Base-by-base conservation (phyloP, 345 rosid genomes). In the Arabidopsis thaliana region DNA sequence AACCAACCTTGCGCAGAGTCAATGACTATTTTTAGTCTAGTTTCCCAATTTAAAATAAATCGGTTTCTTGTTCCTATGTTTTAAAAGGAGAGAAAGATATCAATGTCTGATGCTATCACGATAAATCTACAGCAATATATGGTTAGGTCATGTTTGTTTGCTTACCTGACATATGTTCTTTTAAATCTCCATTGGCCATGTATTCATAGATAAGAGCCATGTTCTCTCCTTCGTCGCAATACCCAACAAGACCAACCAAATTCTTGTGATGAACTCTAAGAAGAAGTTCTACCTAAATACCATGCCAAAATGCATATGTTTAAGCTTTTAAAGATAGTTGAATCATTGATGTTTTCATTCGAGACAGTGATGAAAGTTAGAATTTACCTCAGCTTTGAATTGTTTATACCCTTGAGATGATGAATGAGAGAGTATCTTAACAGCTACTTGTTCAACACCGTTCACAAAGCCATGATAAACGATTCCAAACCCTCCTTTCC, bases 401-500 rank as follows among this genome's bases (percentile, higher is more conserved):
- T 82, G 59, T 10, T 74, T 79, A 30, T 49, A 75, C 8, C 86
- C 86, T 67, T 80, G 84, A 48, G 48, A 48, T 53, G 88, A 77
- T 24, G 80, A 64, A 30, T 60, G 59, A 0, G 86, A 85, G 1
- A 83, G 71, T 36, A 74, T 14, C 32, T 85, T 83, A 7, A 83
- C 86, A 1, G 85, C 85, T 25, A 82, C 81, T 62, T 73, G 48
- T 20, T 62, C 62, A 1, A 68, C 33, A 55, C 53, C 74, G 3
- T 78, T 72, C 23, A 85, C 67, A 32, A 6, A 32, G 1, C 89
- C 93, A 59, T 67, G 75, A 51, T 84, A 87, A 13, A 89, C 94
- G 4, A 66, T 71, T 75, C 94, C 94, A 53, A 85, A 87, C 0
- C 91, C 89, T 67, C 89, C 94, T 73, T 82, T 74, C 3, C 94